Percentiles rank a stretch among this genome's conserved stretches.
Conservation (phyloP, 768 basidiomycete genomes). For the Daedalea quercina region DNA sequence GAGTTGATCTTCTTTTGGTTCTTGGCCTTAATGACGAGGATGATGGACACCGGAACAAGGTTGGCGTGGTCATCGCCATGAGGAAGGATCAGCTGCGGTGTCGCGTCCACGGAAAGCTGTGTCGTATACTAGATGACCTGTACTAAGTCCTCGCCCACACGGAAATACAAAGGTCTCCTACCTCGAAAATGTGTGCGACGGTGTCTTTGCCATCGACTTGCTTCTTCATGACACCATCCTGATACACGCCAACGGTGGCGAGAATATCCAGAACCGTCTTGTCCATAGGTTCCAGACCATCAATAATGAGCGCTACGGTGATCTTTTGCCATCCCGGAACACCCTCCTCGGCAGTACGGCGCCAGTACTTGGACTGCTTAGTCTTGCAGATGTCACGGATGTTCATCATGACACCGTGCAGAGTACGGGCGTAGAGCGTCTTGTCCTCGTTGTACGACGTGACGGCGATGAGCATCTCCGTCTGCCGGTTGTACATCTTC, state of each 20-base stretch:
- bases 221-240: slow-evolving; percentile 95
- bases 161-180: slow-evolving; percentile 25
- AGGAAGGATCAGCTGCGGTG: slow-evolving; percentile 86
- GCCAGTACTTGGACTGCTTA: slow-evolving; percentile 91
- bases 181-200: slow-evolving; percentile 94
- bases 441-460: slow-evolving; percentile 94
- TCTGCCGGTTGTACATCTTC: slow-evolving; percentile 81
- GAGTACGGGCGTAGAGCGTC: slow-evolving; percentile 81
- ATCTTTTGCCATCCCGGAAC: slow-evolving; percentile 89
- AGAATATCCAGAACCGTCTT: slow-evolving; percentile 87
- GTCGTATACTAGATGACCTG: slow-evolving; percentile 76
- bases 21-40: slow-evolving; percentile 86
- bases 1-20: slow-evolving; percentile 97
- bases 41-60: slow-evolving; percentile 87
- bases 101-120: slow-evolving; percentile 87
- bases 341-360: slow-evolving; percentile 75
- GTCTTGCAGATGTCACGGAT: slow-evolving; percentile 97
- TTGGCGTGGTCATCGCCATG: slow-evolving; percentile 88
- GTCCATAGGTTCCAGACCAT: slow-evolving; percentile 93
- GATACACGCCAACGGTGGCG: slow-evolving; percentile 88
- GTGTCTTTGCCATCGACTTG: slow-evolving; percentile 83
- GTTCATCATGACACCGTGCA: slow-evolving; percentile 96
- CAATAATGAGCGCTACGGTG: slow-evolving; percentile 82
- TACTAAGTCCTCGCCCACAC: too few species aligned
- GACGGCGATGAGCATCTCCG: slow-evolving; percentile 90